These are phyloP conservation scores for Echeveria elegans DNA, from an alignment of 164 flowering plant genomes.

Conservation along the genomic window DNA sequence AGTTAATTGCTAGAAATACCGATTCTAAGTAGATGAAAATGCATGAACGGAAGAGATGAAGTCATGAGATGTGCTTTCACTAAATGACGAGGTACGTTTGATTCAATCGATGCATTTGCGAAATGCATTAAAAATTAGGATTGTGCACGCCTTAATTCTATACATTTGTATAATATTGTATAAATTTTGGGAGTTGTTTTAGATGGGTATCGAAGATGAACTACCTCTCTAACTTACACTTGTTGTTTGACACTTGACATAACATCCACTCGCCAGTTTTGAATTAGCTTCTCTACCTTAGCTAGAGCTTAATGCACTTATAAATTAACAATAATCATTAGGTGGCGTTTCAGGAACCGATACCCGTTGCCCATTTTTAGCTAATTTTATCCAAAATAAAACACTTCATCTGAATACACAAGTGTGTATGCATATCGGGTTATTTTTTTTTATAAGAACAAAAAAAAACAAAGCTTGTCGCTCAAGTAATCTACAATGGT, in stretches of 20 bases:
- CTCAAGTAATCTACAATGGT: neutral
- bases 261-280: neutral
- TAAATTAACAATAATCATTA: neutral
- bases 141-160: too few relatives aligned
- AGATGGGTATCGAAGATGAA: constrained; percentile 2
- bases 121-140: too few relatives aligned
- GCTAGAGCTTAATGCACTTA: neutral
- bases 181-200: neutral
- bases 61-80: too few relatives aligned
- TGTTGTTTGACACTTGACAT: too few relatives aligned
- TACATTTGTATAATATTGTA: too few relatives aligned
- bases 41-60: too few relatives aligned
- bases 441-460: neutral
- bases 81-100: too few relatives aligned
- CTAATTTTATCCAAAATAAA: neutral
- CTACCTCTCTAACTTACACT: neutral
- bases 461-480: too few relatives aligned
- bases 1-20: too few relatives aligned
- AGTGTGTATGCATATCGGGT: neutral
- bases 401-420: neutral
- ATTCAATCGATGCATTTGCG: too few relatives aligned
- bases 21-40: too few relatives aligned
- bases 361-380: neutral
- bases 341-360: neutral
- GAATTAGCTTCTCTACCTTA: neutral